Percentiles rank a stretch among this genome's conserved stretches.
These are phyloP conservation scores for Lanzia echinophila DNA, from an alignment of 2,329 filamentous ascomycete genomes.

Conservation along the genomic window DNA sequence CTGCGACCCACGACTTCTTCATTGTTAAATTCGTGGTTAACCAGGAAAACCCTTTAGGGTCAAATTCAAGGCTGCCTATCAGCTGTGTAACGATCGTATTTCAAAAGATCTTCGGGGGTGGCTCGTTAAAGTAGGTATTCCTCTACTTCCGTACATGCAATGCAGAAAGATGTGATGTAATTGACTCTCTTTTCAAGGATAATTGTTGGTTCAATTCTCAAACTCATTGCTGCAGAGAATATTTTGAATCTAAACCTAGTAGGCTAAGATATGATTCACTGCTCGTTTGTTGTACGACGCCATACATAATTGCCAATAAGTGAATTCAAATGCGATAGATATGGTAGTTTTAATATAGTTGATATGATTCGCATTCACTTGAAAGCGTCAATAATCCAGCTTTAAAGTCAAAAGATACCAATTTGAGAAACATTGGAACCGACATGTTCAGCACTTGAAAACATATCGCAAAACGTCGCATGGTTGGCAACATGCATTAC, in stretches of 20 bases:
- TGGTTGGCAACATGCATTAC: background rate
- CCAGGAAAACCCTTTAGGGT: background rate
- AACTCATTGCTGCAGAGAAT: background rate
- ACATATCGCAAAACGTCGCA: background rate
- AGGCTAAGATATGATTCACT: background rate
- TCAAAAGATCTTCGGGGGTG: background rate
- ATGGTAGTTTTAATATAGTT: background rate
- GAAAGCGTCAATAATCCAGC: background rate
- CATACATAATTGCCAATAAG: background rate
- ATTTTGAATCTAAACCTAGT: too few species aligned
- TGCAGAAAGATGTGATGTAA: too few species aligned
- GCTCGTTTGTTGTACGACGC: background rate
- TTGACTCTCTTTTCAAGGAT: background rate
- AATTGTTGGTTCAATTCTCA: background rate
- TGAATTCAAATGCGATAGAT: background rate
- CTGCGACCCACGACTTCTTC: background rate
- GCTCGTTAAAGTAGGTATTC: too few species aligned
- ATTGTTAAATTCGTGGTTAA: constrained; percentile 1
- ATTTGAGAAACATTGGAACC: background rate
- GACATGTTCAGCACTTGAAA: background rate
- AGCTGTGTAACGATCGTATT: constrained; percentile 6
- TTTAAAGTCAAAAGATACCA: background rate
- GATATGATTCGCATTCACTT: background rate
- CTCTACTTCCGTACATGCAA: too few species aligned
- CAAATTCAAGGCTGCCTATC: constrained; percentile 3